Conservation (phyloP, 176 grass and related monocot species). For the Eremochloa ophiuroides region DNA sequence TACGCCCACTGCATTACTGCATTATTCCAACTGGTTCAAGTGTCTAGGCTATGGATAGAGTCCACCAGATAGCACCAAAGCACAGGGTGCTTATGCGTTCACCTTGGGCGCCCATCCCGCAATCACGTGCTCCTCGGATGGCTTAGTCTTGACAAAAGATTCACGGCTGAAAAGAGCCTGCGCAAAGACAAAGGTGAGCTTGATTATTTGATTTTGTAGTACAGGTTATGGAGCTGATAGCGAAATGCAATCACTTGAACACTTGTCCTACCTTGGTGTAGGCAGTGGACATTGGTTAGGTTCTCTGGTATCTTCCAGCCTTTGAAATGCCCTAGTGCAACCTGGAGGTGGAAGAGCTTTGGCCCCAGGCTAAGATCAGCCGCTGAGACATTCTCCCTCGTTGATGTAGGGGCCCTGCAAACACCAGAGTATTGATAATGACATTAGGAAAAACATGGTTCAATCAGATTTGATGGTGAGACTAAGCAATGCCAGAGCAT, state of each 20-base stretch:
- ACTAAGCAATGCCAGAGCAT: neutral
- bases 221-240: neutral
- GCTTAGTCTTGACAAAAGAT: conserved; percentile 80
- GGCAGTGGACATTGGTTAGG: conserved; percentile 48
- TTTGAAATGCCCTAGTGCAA: conserved; percentile 75
- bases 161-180: conserved; percentile 79
- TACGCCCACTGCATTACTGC: neutral
- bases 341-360: conserved; percentile 79
- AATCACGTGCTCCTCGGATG: conserved; percentile 68
- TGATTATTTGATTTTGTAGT: neutral
- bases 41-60: neutral
- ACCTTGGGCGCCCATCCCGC: conserved; percentile 75
- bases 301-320: conserved; percentile 87
- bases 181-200: neutral
- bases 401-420: conserved; percentile 79
- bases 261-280: conserved; percentile 51
- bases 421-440: neutral
- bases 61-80: neutral
- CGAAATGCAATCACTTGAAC: neutral
- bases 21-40: conserved; percentile 34
- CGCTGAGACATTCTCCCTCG: conserved; percentile 54
- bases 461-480: neutral
- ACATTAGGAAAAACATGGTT: neutral
- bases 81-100: conserved; percentile 17
- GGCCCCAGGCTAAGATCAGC: conserved; percentile 68